These are phyloP conservation scores for Aegilops tauschii DNA, from an alignment of 176 grass and related monocot species.

Conservation along the genomic window DNA sequence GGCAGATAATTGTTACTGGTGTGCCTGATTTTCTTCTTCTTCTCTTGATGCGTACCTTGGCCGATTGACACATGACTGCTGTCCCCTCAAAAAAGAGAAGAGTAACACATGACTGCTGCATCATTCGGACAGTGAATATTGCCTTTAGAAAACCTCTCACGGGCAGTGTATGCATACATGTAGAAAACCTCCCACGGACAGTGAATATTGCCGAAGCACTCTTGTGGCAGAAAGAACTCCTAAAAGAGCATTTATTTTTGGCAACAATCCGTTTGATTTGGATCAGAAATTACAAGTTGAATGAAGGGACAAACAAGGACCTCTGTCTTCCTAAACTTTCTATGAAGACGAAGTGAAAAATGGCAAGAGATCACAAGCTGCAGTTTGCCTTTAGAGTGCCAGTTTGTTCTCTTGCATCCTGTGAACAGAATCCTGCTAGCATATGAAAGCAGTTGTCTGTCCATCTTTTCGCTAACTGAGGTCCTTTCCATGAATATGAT, in stretches of 20 bases:
- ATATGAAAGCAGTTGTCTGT: not conserved
- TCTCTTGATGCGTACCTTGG: not conserved
- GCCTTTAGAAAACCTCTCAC: too few relatives aligned
- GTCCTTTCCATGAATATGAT: conserved; percentile 4
- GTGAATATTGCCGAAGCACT: not conserved
- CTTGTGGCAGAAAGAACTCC: not conserved
- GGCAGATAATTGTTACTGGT: not conserved
- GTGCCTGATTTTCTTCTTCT: not conserved
- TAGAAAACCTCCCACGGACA: not conserved
- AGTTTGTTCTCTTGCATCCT: not conserved
- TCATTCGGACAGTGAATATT: not conserved
- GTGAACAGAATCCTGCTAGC: not conserved
- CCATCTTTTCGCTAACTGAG: not conserved
- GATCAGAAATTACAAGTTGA: not conserved
- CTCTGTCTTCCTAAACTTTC: not conserved
- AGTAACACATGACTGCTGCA: not conserved
- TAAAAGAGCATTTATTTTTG: not conserved
- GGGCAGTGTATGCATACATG: not conserved
- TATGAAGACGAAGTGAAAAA: not conserved
- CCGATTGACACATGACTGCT: not conserved
- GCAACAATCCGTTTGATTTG: not conserved
- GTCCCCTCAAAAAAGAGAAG: too few relatives aligned
- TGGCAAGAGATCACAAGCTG: not conserved
- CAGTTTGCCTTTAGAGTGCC: not conserved
- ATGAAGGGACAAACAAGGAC: conserved; percentile 4